Evolutionary conservation across 306 rosid species (phyloP).

Genomic region (Rubus idaeus): DNA sequence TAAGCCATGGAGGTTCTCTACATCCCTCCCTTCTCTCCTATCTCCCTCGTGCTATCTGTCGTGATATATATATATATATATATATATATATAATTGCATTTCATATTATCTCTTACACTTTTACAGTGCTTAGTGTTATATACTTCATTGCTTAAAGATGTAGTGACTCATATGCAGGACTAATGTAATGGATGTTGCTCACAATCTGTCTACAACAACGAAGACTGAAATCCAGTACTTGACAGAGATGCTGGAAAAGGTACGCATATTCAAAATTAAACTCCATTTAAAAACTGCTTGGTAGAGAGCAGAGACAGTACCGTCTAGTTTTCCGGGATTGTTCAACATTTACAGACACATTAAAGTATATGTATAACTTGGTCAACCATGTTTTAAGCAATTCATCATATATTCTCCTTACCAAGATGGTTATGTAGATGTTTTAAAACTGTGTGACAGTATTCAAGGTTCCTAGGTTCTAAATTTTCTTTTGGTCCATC

Average conservation of each 20-base stretch:
- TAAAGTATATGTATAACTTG: not conserved
- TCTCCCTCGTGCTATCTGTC: not conserved
- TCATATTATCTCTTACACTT: conserved; percentile 13
- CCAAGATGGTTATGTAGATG: not conserved
- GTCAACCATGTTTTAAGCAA: not conserved
- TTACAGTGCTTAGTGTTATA: conserved; percentile 20
- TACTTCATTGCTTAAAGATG: conserved; percentile 19
- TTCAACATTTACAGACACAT: not conserved
- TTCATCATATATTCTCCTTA: not conserved
- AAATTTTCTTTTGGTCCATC: not conserved
- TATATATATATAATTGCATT: not conserved
- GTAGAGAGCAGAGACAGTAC: not conserved
- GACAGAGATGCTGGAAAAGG: conserved; percentile 57
- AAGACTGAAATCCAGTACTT: conserved; percentile 68
- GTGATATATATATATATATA: not conserved
- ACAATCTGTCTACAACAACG: conserved; percentile 45
- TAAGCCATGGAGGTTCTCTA: not conserved
- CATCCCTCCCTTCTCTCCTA: not conserved
- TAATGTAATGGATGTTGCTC: conserved; percentile 55
- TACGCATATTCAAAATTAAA: conserved; percentile 26
- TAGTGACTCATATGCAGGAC: conserved; percentile 55
- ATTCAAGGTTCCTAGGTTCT: conserved; percentile 7
- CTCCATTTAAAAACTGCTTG: not conserved
- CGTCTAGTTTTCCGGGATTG: not conserved
- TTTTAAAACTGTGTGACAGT: not conserved